Conservation (phyloP, 1,284 basidiomycete species). For the Austroboletus novae-zelandiae region DNA sequence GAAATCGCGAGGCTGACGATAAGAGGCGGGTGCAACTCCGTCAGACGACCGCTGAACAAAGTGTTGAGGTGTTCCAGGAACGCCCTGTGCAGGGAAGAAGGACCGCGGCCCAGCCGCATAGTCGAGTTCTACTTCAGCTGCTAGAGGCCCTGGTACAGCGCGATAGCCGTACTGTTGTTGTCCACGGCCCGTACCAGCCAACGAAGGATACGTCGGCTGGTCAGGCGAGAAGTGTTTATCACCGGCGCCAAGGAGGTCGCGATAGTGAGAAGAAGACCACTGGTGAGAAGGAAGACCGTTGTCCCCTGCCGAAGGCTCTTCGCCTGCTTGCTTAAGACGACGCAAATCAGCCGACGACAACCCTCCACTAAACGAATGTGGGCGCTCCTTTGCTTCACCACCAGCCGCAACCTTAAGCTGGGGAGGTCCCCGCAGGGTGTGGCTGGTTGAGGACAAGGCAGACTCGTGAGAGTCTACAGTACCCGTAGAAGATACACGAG, state of each 20-base stretch:
- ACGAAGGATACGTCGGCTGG: constrained; percentile 70
- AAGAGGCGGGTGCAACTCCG: constrained; percentile 43
- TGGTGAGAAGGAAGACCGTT: constrained; percentile 38
- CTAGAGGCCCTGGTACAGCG: constrained; percentile 36
- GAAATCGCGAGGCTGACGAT: constrained; percentile 56
- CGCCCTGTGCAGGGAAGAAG: constrained; percentile 38
- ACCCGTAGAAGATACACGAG: constrained; percentile 74
- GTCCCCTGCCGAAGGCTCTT: constrained; percentile 40
- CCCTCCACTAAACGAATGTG: constrained; percentile 76
- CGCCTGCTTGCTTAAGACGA: constrained; percentile 67
- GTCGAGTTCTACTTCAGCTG: constrained; percentile 55
- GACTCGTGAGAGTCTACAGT: constrained; percentile 62
- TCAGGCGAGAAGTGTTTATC: constrained; percentile 42
- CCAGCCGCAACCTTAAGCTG: constrained; percentile 50
- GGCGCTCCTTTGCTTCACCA: constrained; percentile 66
- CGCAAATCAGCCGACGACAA: constrained; percentile 68
- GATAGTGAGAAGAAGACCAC: constrained; percentile 47
- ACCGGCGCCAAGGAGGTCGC: constrained; percentile 38
- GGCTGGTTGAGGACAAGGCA: constrained; percentile 46
- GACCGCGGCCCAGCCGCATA: constrained; percentile 57
- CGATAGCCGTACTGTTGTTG: constrained; percentile 52
- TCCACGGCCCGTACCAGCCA: constrained; percentile 44
- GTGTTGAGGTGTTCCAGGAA: constrained; percentile 37
- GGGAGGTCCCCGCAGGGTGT: constrained; percentile 52
- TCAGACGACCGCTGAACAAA: constrained; percentile 52